Conservation (phyloP, 352 stramenopile species). For the Aphanomyces stellatus region DNA sequence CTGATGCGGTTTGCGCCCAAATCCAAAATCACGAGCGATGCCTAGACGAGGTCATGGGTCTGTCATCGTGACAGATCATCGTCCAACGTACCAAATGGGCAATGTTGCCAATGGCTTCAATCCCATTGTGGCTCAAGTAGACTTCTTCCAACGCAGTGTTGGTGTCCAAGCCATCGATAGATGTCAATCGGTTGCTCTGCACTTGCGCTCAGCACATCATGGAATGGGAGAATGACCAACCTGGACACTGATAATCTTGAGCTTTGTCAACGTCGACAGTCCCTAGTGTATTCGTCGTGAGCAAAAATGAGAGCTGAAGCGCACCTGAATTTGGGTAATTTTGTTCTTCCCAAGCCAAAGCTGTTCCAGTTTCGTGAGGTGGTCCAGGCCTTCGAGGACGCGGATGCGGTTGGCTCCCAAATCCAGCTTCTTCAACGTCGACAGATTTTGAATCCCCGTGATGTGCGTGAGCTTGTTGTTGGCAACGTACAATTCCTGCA, state of each 20-base stretch:
- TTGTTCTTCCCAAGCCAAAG: constrained; percentile 99
- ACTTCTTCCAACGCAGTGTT: constrained; percentile 92
- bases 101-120: constrained; percentile 79
- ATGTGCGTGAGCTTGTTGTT: constrained; percentile 98
- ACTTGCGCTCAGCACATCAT: neutral
- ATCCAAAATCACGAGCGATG: constrained; percentile 50
- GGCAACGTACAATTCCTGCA: constrained; percentile 91
- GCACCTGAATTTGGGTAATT: constrained; percentile 85
- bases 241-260: constrained; percentile 81
- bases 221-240: too few relatives aligned
- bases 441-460: constrained; percentile 78
- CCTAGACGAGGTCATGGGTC: constrained; percentile 28
- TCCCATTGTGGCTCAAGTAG: constrained; percentile 97
- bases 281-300: constrained; percentile 24
- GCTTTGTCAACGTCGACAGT: constrained; percentile 77
- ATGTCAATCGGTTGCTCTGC: constrained; percentile 94
- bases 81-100: constrained; percentile 65
- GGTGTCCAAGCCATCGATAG: constrained; percentile 84
- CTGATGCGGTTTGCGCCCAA: constrained; percentile 79
- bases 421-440: constrained; percentile 91
- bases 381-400: constrained; percentile 87
- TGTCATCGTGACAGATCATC: too few relatives aligned
- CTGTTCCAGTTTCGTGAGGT: constrained; percentile 87
- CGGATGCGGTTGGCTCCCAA: constrained; percentile 94
- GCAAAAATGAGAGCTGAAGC: constrained; percentile 17